Percentiles rank a stretch among this genome's conserved stretches.
phyloP scores from a whole-genome alignment of 140 eudicot species.

The Bidens hawaiensis region DNA sequence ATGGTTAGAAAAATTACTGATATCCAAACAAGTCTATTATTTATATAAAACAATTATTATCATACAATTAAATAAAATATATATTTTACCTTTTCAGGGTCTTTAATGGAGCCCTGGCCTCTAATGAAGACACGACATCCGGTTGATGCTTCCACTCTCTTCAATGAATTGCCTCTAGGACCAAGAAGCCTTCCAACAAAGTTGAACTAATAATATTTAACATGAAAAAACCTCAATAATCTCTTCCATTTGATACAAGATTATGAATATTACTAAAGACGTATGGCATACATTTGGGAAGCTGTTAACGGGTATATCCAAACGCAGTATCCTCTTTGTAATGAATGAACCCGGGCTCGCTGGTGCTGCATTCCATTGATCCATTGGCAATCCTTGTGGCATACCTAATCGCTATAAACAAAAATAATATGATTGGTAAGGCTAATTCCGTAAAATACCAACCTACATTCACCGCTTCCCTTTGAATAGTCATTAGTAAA shows the following conservation, averaged over 20 bases:
- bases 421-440: constrained; percentile 1
- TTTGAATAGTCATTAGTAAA: background rate
- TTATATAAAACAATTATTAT: too few species aligned
- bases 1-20: background rate
- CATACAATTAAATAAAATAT: too few species aligned
- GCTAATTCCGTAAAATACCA: background rate
- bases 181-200: constrained; percentile 92
- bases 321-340: constrained; percentile 71
- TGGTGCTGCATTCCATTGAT: constrained; percentile 69
- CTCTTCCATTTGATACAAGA: constrained; percentile 13
- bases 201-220: constrained; percentile 51
- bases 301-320: constrained; percentile 80
- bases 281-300: constrained; percentile 72
- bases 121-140: constrained; percentile 90
- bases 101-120: constrained; percentile 90
- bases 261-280: background rate
- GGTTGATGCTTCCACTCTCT: constrained; percentile 95
- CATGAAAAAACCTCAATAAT: constrained; percentile 4
- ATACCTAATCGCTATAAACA: constrained; percentile 54
- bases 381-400: constrained; percentile 62
- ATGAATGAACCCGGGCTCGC: constrained; percentile 74
- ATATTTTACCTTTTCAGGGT: constrained; percentile 69
- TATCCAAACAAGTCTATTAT: background rate
- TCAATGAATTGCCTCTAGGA: constrained; percentile 89
- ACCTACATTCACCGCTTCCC: background rate